phyloP scores from a whole-genome alignment of 2,329 filamentous ascomycete species.

The Diaporthe longicolla region DNA sequence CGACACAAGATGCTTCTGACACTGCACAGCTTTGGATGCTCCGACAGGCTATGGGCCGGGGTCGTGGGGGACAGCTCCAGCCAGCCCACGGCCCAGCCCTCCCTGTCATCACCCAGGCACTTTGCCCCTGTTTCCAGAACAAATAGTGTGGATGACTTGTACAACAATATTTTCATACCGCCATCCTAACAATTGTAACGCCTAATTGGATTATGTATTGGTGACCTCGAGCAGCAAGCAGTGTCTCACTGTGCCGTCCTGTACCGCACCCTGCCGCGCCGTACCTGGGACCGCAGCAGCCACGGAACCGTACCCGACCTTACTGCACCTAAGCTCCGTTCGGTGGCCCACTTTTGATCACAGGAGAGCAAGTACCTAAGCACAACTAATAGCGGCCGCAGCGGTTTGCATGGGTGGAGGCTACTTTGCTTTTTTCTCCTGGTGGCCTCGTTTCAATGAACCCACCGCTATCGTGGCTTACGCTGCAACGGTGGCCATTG shows the following conservation, averaged over 20 bases:
- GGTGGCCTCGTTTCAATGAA: not conserved
- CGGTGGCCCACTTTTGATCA: not conserved
- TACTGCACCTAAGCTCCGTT: not conserved
- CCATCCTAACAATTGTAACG: not conserved
- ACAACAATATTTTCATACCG: not conserved
- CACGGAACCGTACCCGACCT: not conserved
- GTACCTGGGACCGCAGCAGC: not conserved
- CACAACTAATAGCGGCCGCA: not conserved
- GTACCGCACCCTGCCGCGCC: not conserved
- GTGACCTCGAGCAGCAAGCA: not conserved
- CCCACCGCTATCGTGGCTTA: not conserved
- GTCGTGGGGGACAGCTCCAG: not conserved
- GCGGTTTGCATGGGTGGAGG: conserved; percentile 2
- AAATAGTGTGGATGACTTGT: not conserved
- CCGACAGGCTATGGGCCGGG: not conserved
- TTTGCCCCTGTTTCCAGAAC: not conserved
- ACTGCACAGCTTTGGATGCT: not conserved
- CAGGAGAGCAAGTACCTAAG: not conserved
- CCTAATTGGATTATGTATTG: not conserved
- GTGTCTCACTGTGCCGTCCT: not conserved
- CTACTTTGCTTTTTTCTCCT: not conserved
- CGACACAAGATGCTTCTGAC: not conserved
- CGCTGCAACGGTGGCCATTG: not conserved
- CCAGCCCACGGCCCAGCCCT: not conserved
- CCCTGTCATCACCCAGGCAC: not conserved